Conservation (phyloP, 768 basidiomycete genomes). For the Trametes villosa region DNA sequence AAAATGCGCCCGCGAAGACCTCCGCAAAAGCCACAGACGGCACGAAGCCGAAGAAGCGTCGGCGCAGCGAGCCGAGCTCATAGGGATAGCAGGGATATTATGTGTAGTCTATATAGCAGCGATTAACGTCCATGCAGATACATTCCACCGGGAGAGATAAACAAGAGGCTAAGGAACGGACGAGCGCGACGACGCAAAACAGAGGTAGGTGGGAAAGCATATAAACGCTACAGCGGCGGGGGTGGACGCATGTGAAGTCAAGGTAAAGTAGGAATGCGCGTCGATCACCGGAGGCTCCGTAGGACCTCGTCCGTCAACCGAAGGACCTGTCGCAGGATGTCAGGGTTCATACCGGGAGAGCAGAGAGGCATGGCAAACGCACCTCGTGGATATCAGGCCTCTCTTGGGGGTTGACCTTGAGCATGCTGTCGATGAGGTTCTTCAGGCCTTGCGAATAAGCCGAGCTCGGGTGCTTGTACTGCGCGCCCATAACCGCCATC, state of each 20-base stretch:
- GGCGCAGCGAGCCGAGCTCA: slow-evolving; percentile 8
- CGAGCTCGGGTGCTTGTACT: slow-evolving; percentile 87
- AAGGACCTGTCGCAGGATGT: slow-evolving; percentile 54
- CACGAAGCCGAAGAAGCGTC: slow-evolving; percentile 14
- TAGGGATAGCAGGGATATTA: slow-evolving; percentile 5
- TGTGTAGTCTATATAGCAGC: slow-evolving; percentile 19
- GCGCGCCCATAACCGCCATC: slow-evolving; percentile 94
- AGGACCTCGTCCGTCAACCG: slow-evolving; percentile 65
- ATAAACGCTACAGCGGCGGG: neutral
- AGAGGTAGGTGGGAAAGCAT: slow-evolving; percentile 8
- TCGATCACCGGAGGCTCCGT: slow-evolving; percentile 52
- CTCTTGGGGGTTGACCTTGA: slow-evolving; percentile 80
- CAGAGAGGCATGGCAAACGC: slow-evolving; percentile 14
- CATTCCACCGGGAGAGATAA: slow-evolving; percentile 19
- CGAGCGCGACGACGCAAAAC: slow-evolving; percentile 2
- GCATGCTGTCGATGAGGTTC: slow-evolving; percentile 81
- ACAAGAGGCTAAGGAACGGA: slow-evolving; percentile 17
- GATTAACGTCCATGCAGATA: slow-evolving; percentile 23
- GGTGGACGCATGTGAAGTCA: too few relatives aligned
- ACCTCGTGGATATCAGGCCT: slow-evolving; percentile 89
- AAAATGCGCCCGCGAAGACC: neutral
- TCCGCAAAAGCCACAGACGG: neutral
- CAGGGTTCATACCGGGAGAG: too few relatives aligned
- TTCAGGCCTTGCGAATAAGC: slow-evolving; percentile 86
- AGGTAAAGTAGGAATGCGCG: neutral